Base-by-base conservation (phyloP, 2,329 filamentous ascomycete genomes). In the Tolypocladium paradoxum region DNA sequence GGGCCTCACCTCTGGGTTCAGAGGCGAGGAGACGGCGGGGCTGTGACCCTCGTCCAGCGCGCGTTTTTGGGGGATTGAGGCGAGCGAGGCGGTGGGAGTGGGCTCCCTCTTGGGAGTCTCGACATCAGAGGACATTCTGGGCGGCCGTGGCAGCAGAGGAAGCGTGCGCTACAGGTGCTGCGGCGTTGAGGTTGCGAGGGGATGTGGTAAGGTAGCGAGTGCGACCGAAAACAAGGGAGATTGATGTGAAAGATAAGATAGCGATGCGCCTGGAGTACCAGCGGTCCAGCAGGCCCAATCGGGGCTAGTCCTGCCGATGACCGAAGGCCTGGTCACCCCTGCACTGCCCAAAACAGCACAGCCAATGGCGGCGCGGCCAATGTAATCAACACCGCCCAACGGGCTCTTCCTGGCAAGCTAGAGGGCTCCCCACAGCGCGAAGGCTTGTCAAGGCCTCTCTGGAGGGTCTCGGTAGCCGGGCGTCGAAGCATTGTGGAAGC, bases 11-110 rank as follows among this genome's bases (percentile, higher is more conserved):
- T 85, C 82, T 48, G 84, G 83, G 61, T 90, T 90, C 56, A 91
- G 78, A 31, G 87, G 87, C 12, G 87, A 91, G 3, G 87, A 82
- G 2, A 90, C 76, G 14, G 83, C 77, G 5, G 87, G 87, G 56
- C 78, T 78, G 67, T 90, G 83, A 64, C 82, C 82, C 61, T 88
- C 85, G 56, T 87, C 84, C 33, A 86, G 74, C 24, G 75, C 72
- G 55, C 84, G 82, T 62, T 87, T 87, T 64, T 85, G 78, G 4
- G 83, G 81, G 27, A 85, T 71, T 11, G 75, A 75, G 50, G 76
- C 70, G 66, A 70, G 61, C 6, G 70, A 62, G 18, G 67, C 60
- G 24, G 65, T 66, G 31, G 73, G 70, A 7, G 70, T 74, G 20
- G 69, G 58, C 60, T 76, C 73, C 54, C 68, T 61, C 53, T 73